Conservation (phyloP, 768 basidiomycete species). For the Thelephora ganbajun region DNA sequence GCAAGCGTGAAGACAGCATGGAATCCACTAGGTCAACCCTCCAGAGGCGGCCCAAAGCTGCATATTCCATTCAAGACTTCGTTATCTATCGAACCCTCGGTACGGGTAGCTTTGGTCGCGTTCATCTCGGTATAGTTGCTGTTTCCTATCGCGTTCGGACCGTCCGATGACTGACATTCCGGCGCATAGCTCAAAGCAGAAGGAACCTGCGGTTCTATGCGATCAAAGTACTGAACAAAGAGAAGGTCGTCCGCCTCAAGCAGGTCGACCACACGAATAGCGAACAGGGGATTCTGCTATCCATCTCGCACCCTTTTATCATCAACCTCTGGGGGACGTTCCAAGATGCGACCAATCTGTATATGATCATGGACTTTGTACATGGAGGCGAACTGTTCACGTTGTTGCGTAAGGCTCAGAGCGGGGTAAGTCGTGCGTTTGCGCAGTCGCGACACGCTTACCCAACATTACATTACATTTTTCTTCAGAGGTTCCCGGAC, state of each 20-base stretch:
- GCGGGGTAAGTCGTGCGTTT: conserved; percentile 27
- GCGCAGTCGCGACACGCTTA: not conserved
- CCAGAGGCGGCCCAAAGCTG: conserved; percentile 40
- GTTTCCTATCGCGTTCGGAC: not conserved
- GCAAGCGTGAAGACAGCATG: conserved; percentile 13
- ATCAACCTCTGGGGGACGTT: conserved; percentile 95
- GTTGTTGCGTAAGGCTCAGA: conserved; percentile 72
- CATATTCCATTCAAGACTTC: conserved; percentile 65
- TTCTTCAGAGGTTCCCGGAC: conserved; percentile 74
- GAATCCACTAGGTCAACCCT: conserved; percentile 15
- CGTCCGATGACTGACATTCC: not conserved
- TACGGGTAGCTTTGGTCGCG: conserved; percentile 96
- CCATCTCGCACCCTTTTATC: conserved; percentile 84
- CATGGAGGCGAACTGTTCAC: conserved; percentile 97
- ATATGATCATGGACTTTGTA: conserved; percentile 97
- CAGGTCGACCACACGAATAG: conserved; percentile 97
- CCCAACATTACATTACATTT: conserved; percentile 8
- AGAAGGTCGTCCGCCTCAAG: conserved; percentile 83
- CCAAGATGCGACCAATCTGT: conserved; percentile 84
- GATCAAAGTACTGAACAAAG: conserved; percentile 89
- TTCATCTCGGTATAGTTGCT: conserved; percentile 53
- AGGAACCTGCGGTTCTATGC: conserved; percentile 95
- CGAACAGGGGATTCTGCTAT: conserved; percentile 76
- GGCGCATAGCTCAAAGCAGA: conserved; percentile 60
- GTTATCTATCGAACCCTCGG: conserved; percentile 75